Conservation (phyloP, 805 yeast genomes). For the Kregervanrija pseudodelftensis region DNA sequence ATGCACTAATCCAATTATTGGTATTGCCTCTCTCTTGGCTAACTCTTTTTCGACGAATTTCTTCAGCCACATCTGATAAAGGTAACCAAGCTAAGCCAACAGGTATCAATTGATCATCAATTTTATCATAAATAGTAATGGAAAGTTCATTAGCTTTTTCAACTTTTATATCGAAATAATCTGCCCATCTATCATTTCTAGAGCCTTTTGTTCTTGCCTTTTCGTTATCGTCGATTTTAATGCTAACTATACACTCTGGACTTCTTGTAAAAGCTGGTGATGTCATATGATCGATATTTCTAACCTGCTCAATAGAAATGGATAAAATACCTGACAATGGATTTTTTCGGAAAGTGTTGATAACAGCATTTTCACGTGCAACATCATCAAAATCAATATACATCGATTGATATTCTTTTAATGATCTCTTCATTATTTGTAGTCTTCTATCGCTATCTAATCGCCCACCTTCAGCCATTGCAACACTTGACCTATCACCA, state of each 20-base stretch:
- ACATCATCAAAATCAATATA: conserved; percentile 67
- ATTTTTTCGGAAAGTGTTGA: conserved; percentile 68
- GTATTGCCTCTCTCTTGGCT: conserved; percentile 60
- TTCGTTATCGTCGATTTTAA: conserved; percentile 86
- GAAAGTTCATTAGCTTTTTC: conserved; percentile 92
- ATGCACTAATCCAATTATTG: conserved; percentile 83
- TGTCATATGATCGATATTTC: conserved; percentile 90
- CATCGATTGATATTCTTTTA: conserved; percentile 85
- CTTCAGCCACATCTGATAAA: conserved; percentile 88
- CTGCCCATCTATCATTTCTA: conserved; percentile 76
- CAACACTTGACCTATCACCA: conserved; percentile 79
- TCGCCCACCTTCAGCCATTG: conserved; percentile 85
- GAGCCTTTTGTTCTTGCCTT: conserved; percentile 69
- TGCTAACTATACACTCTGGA: conserved; percentile 69
- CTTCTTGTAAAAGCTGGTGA: conserved; percentile 71
- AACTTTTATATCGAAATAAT: conserved; percentile 70
- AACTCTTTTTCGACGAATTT: conserved; percentile 82
- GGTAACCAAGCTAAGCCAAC: conserved; percentile 92
- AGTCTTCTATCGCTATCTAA: conserved; percentile 81
- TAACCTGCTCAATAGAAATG: conserved; percentile 64
- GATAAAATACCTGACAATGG: conserved; percentile 78
- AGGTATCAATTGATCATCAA: conserved; percentile 62
- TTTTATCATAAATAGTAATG: conserved; percentile 76
- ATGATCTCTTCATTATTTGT: conserved; percentile 71
- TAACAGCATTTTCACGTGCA: conserved; percentile 55